Evolutionary conservation across 2,329 filamentous ascomycete genomes (phyloP).

Genomic region (Microcyclospora tardicrescens): DNA sequence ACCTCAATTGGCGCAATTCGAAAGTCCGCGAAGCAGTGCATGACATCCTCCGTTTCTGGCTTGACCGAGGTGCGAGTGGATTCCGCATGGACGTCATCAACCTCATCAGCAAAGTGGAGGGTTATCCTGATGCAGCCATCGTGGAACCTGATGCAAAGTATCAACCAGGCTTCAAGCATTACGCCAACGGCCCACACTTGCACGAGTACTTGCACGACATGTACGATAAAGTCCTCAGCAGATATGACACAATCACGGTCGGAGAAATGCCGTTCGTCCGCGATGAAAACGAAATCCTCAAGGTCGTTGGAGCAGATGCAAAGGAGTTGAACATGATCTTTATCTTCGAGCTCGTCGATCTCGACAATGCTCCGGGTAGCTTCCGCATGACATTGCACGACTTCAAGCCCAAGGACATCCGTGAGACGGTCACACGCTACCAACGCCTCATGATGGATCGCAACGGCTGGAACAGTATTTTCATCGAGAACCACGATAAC

Average conservation of each 20-base stretch:
- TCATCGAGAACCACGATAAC: conserved; percentile 42
- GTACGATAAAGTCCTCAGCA: conserved; percentile 38
- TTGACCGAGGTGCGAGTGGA: conserved; percentile 33
- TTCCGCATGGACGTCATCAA: conserved; percentile 39
- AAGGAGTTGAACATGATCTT: conserved; percentile 38
- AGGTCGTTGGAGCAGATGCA: conserved; percentile 27
- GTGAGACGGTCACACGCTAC: conserved; percentile 24
- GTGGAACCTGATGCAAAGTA: conserved; percentile 29
- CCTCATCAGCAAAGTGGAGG: conserved; percentile 33
- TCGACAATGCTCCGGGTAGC: conserved; percentile 22
- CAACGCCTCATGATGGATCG: conserved; percentile 36
- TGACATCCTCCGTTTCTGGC: conserved; percentile 36
- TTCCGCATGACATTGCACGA: conserved; percentile 25
- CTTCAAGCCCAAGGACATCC: conserved; percentile 26
- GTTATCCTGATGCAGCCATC: conserved; percentile 31
- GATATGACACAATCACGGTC: conserved; percentile 47
- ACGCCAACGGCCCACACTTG: conserved; percentile 44
- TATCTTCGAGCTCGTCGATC: conserved; percentile 33
- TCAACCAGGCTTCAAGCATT: conserved; percentile 38
- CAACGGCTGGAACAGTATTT: conserved; percentile 39
- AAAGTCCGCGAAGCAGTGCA: conserved; percentile 33
- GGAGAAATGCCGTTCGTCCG: conserved; percentile 47
- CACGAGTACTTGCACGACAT: conserved; percentile 46
- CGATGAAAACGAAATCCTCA: conserved; percentile 31
- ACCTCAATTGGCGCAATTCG: conserved; percentile 37